Evolutionary conservation across 371 early-diverging fungal genomes (phyloP), one percentile per base, ranked within the genome.

Genomic region (Capillidium rhysosporum): DNA sequence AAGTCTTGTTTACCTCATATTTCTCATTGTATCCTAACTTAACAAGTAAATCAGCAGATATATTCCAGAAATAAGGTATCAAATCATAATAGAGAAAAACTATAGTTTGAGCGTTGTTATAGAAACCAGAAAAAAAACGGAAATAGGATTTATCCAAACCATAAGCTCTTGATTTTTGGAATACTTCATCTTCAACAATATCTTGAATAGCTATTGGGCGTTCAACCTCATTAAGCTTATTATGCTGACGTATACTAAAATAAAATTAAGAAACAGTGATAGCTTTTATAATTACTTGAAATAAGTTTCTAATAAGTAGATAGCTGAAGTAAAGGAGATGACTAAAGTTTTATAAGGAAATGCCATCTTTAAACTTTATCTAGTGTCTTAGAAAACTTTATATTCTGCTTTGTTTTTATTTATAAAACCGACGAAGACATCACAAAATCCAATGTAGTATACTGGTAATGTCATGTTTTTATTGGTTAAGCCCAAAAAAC

Each of bases 101-200:
- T 7, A 81, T 65, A 12, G 71, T 82, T 56, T 85, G 79, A n/a
- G 74, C 25, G 59, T 79, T 79, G 29, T 64, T 68, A 46, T 75
- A 73, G 0, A 71, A 51, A 8, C 71, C 66, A 28, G 72, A 71
- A 23, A 90, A 62, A 59, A 94, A 76, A 0, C 66, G 73, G 63
- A 92, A 87, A 23, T 74, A 71, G 52, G 86, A 75, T 66, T 88
- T 92, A 61, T 92, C 97, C 20, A 77, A 64, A 44, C 85, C 82
- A 60, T 96, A 96, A 7, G 74, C 72, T 55, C 84, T 84, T 2
- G 92, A 80, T 62, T 90, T 88, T 40, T 69, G 64, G 56, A 89
- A 92, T 40, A 84, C 81, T 45, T 81, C 73, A 41, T 76, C 69
- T 47, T 56, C 56, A 12, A 82, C 77, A 56, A 82, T 75, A 54